A percentile compares a stretch with the other conserved stretches of the same genome.
Conservation (phyloP, 202 grass and related monocot genomes). For the Schoenoplectus triqueter region DNA sequence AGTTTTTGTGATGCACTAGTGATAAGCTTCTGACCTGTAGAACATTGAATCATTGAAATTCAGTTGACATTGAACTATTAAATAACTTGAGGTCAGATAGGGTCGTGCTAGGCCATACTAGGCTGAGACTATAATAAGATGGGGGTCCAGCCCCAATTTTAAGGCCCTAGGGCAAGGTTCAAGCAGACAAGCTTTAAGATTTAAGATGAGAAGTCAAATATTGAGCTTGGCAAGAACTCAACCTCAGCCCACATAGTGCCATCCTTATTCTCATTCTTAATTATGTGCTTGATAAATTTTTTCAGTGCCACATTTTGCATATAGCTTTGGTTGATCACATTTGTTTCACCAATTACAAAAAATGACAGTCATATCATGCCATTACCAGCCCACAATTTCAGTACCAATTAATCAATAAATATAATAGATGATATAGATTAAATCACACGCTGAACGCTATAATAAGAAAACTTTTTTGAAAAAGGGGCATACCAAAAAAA, state of each 20-base stretch:
- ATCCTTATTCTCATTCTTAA: background rate
- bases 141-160: background rate
- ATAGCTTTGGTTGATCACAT: too few species aligned
- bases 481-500: background rate
- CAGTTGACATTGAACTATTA: background rate
- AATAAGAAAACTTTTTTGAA: too few species aligned
- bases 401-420: background rate
- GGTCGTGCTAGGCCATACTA: background rate
- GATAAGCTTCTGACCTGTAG: slow-evolving; percentile 48
- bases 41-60: slow-evolving; percentile 1
- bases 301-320: too few species aligned
- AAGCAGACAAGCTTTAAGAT: background rate
- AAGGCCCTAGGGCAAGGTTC: too few species aligned
- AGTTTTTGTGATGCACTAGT: slow-evolving; percentile 46
- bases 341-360: too few species aligned
- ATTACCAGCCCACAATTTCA: background rate
- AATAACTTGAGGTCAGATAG: background rate
- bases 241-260: background rate
- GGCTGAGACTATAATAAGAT: background rate
- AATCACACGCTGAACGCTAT: too few species aligned
- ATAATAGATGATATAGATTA: background rate
- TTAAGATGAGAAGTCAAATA: background rate
- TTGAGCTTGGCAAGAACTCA: background rate
- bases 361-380: background rate
- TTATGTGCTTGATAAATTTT: background rate